Evolutionary conservation across 805 yeast species (phyloP).

Genomic region (Candida glaebosa): DNA sequence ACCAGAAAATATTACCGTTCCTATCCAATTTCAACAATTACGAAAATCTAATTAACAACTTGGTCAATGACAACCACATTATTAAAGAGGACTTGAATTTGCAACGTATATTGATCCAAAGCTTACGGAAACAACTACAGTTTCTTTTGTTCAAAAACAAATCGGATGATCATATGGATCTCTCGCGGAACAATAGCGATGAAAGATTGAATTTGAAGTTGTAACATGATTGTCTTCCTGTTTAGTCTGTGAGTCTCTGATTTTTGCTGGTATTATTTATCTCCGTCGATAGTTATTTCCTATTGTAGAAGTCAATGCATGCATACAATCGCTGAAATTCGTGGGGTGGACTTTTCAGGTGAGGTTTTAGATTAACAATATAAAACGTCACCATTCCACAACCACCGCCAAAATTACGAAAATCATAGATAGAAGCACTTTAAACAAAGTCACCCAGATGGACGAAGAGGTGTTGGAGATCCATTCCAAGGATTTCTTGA

Average conservation of each 20-base stretch:
- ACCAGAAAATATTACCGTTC: constrained; percentile 35
- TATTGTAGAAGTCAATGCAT: neutral
- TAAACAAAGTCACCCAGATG: neutral
- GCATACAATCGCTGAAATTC: neutral
- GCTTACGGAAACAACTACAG: constrained; percentile 50
- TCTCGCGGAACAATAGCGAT: constrained; percentile 24
- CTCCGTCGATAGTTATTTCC: neutral
- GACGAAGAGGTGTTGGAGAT: constrained; percentile 79
- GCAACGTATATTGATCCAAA: constrained; percentile 42
- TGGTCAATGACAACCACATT: constrained; percentile 35
- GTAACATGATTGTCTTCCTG: no score
- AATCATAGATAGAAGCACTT: neutral
- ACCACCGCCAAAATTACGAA: neutral
- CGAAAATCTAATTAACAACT: constrained; percentile 25
- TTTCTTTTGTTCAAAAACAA: constrained; percentile 39
- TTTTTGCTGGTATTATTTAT: no score
- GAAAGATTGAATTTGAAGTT: constrained; percentile 34
- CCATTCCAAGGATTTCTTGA: constrained; percentile 82
- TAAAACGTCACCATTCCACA: neutral
- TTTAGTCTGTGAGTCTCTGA: no score
- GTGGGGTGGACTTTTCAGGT: neutral
- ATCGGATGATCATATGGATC: constrained; percentile 3
- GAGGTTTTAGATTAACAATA: neutral
- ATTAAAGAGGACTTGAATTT: constrained; percentile 46
- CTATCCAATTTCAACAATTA: constrained; percentile 22